A percentile compares a stretch with the other conserved stretches of the same genome.
Evolutionary conservation across 2,329 filamentous ascomycete genomes (phyloP).

Genomic region (Lachnellula arida): DNA sequence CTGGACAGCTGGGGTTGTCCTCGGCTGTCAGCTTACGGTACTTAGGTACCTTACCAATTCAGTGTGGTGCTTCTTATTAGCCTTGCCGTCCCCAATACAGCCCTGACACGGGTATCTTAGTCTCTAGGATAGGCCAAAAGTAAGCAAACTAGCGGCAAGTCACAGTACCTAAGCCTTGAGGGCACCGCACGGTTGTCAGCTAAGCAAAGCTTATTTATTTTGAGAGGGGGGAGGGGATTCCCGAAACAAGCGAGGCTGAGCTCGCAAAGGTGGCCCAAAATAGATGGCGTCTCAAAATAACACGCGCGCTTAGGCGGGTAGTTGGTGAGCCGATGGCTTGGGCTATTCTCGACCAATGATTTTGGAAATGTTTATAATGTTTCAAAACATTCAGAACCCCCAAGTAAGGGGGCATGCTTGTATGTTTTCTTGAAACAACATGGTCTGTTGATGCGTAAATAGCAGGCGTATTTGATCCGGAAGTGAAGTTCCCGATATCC

Average conservation of each 20-base stretch:
- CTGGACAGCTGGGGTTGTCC: not conserved
- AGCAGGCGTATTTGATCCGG: not conserved
- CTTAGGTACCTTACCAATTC: not conserved
- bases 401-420: too few relatives aligned
- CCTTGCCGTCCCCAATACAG: not conserved
- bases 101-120: not conserved
- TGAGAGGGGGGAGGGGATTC: not conserved
- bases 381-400: not conserved
- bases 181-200: not conserved
- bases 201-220: too few relatives aligned
- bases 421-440: not conserved
- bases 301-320: conserved; percentile 12
- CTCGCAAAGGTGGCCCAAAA: not conserved
- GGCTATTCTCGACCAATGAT: conserved; percentile 6
- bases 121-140: not conserved
- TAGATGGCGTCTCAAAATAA: conserved; percentile 6
- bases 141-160: not conserved
- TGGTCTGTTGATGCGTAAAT: not conserved
- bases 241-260: conserved; percentile 13
- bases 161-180: not conserved
- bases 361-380: not conserved
- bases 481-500: not conserved
- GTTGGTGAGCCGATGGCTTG: conserved; percentile 1
- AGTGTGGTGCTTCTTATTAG: not conserved
- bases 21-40: not conserved